These are phyloP conservation scores for Fonsecaea pedrosoi DNA, from an alignment of 2,329 filamentous ascomycete species.

Conservation along the genomic window DNA sequence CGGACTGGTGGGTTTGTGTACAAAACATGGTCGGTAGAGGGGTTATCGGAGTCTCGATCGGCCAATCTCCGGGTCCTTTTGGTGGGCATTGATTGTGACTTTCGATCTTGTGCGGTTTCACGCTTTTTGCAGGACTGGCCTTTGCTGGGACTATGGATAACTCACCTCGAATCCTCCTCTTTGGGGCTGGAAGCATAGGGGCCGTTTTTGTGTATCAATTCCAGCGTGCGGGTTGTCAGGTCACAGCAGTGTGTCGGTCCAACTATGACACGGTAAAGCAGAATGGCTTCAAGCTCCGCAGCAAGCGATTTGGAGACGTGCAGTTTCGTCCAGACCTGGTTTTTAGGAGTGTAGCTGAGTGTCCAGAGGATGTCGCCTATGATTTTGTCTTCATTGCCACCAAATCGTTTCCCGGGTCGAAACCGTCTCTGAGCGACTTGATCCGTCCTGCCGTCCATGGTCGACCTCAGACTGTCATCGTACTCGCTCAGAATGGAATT, in stretches of 20 bases:
- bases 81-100: background rate
- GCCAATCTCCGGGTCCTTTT: background rate
- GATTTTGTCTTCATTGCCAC: constrained; percentile 65
- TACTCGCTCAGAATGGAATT: constrained; percentile 67
- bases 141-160: constrained; percentile 1
- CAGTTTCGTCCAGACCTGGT: constrained; percentile 66
- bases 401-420: constrained; percentile 64
- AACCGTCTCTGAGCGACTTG: constrained; percentile 56
- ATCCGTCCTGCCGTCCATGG: constrained; percentile 61
- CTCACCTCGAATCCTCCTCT: constrained; percentile 38
- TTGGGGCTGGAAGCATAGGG: constrained; percentile 39
- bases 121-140: background rate
- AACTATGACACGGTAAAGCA: constrained; percentile 60
- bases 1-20: background rate
- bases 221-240: constrained; percentile 48
- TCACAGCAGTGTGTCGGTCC: constrained; percentile 65
- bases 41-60: background rate
- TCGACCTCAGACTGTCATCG: constrained; percentile 57
- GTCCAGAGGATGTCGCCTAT: constrained; percentile 48
- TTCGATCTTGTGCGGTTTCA: background rate
- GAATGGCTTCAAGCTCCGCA: constrained; percentile 61
- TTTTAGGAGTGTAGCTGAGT: constrained; percentile 66
- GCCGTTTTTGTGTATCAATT: constrained; percentile 41
- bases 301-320: constrained; percentile 69
- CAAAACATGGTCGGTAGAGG: background rate